Evolutionary conservation across 805 yeast genomes (phyloP), one percentile per base, ranked within the genome.

Genomic region (Wickerhamomyces kurtzmanii): DNA sequence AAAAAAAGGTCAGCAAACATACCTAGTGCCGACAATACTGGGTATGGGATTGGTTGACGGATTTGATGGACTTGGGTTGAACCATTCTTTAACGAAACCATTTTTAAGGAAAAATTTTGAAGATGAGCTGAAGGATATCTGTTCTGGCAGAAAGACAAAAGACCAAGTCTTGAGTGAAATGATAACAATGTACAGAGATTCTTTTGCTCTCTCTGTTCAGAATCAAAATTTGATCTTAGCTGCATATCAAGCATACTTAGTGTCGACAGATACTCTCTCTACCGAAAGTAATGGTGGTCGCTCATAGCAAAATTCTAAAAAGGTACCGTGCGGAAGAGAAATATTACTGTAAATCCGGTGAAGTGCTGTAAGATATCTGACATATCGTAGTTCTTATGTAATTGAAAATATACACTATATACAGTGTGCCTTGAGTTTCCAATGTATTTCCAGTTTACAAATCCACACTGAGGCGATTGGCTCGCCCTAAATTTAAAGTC

Each of bases 41-140:
- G 99, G 98, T 0, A 72, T 79, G 53, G 86, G 91, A 0, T 57
- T 91, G 8, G 89, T 85, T 17, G 87, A 80, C 45, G 96, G 95
- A 1, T 86, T 91, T 50, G 86, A 83, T 31, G 65, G 68, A 24
- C 71, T 91, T 32, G 85, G 81, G 4, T 65, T 84, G 17, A 59
- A 52, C 28, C 86, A 85, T 42, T 76, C 89, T 1, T 61, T 91
- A 34, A 78, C 96, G 0, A 89, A 91, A 43, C 99, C 99, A 4
- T 81, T 82, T 41, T 54, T 91, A 34, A 61, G 99, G 31, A 75
- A 79, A 30, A 73, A 71, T 23, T 59, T 91, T 49, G 98, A 91
- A 45, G 56, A 49, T 11, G 68, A 72, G 27, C 59, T 91, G 43
- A 68, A 60, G 30, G 62, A 65, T 21, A 82, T 91, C 4, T 80